Evolutionary conservation across 225 moss, liverwort and hornwort species (phyloP), one percentile per base, ranked within the genome.

Genomic region (Physcomitrellopsis africana): DNA sequence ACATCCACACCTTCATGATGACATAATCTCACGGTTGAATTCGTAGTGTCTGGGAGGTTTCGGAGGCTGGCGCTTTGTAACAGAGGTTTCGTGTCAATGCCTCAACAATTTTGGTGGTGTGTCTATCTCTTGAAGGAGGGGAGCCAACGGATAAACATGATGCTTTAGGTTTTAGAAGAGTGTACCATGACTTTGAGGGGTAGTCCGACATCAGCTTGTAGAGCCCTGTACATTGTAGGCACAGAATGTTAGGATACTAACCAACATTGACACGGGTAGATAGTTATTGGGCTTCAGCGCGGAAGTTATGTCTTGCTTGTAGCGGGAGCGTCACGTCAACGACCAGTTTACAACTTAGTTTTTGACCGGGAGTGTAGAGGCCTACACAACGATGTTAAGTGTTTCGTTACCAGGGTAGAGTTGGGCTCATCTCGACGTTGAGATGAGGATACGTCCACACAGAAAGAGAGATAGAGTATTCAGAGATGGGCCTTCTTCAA

Each of bases 31-130:
- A 54, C 56, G 27, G 41, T 5, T 20, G 19, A 3, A 75, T 9
- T 9, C 20, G 20, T 18, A 23, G 24, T 52, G 29, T n/a, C 2
- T 32, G 54, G 1, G 16, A n/a, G 3, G 11, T 56, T 26, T 16
- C 27, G 54, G 69, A 69, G 15, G 26, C 10, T 11, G 18, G n/a
- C 12, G 19, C 11, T 24, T 49, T 52, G 15, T 45, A 9, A 45
- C 73, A 54, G 59, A 77, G 53, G 76, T 37, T 57, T 45, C 44
- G 7, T 19, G 32, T 37, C 60, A 51, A 41, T 68, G 55, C 71
- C 71, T 80, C 78, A 46, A 68, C 71, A 84, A 81, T 78, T 84
- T 84, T 84, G 84, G 62, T 81, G 81, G 47, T 18, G 17, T 74
- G 43, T 70, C 74, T 37, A 37, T 37, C 65, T 57, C 59, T 46